phyloP scores from a whole-genome alignment of 805 yeast genomes.

The Schizosaccharomyces octosporus region DNA sequence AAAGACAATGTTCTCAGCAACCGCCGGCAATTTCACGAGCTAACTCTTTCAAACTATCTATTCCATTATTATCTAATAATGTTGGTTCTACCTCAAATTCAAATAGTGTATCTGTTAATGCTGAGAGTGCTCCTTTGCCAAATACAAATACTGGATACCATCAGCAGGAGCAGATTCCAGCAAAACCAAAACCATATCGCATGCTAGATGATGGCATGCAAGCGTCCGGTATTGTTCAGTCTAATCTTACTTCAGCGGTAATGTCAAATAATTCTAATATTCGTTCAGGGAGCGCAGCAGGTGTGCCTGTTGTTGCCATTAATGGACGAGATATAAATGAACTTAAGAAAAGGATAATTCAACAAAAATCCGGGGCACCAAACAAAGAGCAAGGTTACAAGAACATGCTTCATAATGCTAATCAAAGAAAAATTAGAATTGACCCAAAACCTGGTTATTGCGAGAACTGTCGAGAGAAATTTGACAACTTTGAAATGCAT shows the following conservation, averaged over 20 bases:
- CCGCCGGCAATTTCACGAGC: too few relatives aligned
- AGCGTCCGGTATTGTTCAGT: constrained; percentile 1
- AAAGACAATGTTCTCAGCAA: too few relatives aligned
- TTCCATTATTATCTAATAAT: too few relatives aligned
- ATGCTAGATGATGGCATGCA: background rate
- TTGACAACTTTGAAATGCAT: constrained; percentile 8
- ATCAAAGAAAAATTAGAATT: background rate
- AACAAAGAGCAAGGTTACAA: background rate
- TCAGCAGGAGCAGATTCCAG: background rate
- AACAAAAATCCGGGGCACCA: background rate
- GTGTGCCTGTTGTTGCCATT: background rate
- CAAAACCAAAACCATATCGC: background rate
- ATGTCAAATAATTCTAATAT: background rate
- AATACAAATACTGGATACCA: background rate
- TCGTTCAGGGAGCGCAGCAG: background rate
- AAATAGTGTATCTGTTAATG: too few relatives aligned
- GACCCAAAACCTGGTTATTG: constrained; percentile 2
- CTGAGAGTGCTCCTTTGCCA: background rate
- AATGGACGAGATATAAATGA: background rate
- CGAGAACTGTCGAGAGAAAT: constrained; percentile 8
- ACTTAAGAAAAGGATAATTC: background rate
- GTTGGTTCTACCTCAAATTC: too few relatives aligned
- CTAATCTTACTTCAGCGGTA: background rate
- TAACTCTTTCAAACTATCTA: too few relatives aligned
- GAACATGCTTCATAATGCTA: background rate